Conservation (phyloP, 1,139 yeast genomes). For the Hansenula lynferdii region DNA sequence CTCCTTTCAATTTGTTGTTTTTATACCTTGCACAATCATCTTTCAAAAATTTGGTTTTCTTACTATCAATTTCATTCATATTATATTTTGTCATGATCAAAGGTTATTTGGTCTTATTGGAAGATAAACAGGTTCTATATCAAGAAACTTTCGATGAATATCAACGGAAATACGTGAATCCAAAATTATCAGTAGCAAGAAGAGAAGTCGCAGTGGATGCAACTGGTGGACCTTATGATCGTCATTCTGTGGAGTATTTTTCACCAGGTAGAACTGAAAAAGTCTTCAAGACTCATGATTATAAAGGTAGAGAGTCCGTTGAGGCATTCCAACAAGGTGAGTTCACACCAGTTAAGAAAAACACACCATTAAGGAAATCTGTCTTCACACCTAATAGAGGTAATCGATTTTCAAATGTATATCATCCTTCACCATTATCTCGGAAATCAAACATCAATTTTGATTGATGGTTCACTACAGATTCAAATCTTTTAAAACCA, state of each 20-base stretch:
- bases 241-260: conserved; percentile 32
- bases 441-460: conserved; percentile 3
- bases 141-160: conserved; percentile 64
- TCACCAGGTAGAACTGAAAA: conserved; percentile 28
- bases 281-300: conserved; percentile 21
- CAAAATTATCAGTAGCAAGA: conserved; percentile 46
- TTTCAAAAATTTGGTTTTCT: conserved; percentile 34
- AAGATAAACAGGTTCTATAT: conserved; percentile 57
- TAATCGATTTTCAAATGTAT: conserved; percentile 1
- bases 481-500: neutral
- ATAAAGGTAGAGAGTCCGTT: conserved; percentile 19
- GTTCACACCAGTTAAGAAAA: conserved; percentile 5
- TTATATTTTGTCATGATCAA: conserved; percentile 36
- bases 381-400: conserved; percentile 1
- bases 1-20: conserved; percentile 48
- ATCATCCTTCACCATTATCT: conserved; percentile 14
- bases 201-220: conserved; percentile 69
- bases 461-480: neutral
- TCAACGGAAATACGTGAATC: conserved; percentile 60
- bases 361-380: conserved; percentile 8
- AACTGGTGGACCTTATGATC: conserved; percentile 30
- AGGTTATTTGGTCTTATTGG: conserved; percentile 42
- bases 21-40: conserved; percentile 33
- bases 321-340: conserved; percentile 17
- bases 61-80: conserved; percentile 35